Percentiles rank a stretch among this genome's conserved stretches.
Evolutionary conservation across 495 filamentous ascomycete species (phyloP).

Genomic region (Neurospora discreta): DNA sequence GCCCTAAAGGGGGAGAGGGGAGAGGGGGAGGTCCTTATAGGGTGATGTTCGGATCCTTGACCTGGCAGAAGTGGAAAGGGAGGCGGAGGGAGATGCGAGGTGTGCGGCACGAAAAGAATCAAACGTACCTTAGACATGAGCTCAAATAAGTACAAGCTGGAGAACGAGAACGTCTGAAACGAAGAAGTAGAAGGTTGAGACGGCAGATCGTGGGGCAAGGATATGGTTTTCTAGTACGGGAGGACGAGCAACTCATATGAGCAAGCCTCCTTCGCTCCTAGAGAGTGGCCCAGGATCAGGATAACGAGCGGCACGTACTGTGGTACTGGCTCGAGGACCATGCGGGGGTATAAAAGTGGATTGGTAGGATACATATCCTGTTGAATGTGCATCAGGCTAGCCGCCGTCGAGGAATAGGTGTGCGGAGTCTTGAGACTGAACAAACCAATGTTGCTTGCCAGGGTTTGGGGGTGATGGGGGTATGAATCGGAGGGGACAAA

Average conservation of each 20-base stretch:
- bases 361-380: background rate
- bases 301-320: background rate
- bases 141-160: background rate
- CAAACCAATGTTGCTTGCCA: background rate
- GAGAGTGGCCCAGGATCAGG: background rate
- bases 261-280: conserved; percentile 6
- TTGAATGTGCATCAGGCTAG: background rate
- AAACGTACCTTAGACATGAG: background rate
- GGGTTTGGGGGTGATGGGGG: background rate
- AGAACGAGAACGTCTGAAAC: background rate
- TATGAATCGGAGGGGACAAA: background rate
- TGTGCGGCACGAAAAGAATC: background rate
- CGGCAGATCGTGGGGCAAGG: conserved; percentile 1
- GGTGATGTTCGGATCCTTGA: background rate
- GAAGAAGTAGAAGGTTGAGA: background rate
- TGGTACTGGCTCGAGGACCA: background rate
- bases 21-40: background rate
- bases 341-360: background rate
- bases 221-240: conserved; percentile 3
- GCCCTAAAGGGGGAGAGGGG: background rate
- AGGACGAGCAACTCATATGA: background rate
- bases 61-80: background rate
- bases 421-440: background rate
- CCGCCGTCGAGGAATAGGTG: background rate
- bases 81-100: background rate